Conservation (phyloP, 169 alveolate genomes). For the Cryptosporidium sp. region DNA sequence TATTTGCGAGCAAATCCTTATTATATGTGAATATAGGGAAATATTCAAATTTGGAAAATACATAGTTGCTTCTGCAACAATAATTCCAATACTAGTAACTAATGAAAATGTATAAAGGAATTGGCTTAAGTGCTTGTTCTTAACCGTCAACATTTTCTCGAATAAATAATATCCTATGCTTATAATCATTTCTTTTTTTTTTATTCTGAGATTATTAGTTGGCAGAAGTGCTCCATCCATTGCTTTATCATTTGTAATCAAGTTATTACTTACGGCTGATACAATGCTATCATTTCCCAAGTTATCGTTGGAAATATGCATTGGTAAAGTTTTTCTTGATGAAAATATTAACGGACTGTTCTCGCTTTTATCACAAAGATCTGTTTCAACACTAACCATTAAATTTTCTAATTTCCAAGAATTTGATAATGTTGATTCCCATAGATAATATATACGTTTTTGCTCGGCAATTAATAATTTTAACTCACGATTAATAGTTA, state of each 20-base stretch:
- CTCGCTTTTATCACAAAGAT: background rate
- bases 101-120: background rate
- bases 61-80: conserved; percentile 47
- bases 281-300: background rate
- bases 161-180: background rate
- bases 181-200: background rate
- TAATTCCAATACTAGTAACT: conserved; percentile 20
- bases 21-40: conserved; percentile 24
- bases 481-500: conserved; percentile 17
- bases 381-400: background rate
- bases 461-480: conserved; percentile 20
- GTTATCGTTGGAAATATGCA: background rate
- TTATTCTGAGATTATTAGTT: background rate
- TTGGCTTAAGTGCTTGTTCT: background rate
- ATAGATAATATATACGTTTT: conserved; percentile 28
- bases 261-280: background rate
- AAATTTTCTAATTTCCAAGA: conserved; percentile 36
- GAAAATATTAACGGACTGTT: background rate
- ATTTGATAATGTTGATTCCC: conserved; percentile 7
- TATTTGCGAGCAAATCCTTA: background rate
- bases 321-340: background rate
- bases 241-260: background rate
- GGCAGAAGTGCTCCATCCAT: background rate
- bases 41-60: conserved; percentile 31
- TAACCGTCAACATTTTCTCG: background rate